A percentile compares a stretch with the other conserved stretches of the same genome.
These are phyloP conservation scores for Aspergillus nomiae DNA, from an alignment of 2,329 filamentous ascomycete genomes.

Conservation along the genomic window DNA sequence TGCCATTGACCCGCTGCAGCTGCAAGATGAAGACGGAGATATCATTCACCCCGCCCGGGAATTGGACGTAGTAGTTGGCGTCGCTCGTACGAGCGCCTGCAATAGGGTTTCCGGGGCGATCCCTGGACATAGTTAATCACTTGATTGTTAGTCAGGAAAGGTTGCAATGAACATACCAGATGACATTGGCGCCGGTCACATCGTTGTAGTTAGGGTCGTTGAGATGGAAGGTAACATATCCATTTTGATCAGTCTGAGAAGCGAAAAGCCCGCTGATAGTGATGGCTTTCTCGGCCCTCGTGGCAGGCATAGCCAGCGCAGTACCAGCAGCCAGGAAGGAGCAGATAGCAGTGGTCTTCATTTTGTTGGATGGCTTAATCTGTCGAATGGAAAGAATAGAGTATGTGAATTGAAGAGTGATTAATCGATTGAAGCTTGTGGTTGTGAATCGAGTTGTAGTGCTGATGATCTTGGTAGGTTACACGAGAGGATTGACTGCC, in stretches of 20 bases:
- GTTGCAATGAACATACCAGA: neutral
- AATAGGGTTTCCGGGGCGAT: neutral
- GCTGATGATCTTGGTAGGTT: neutral
- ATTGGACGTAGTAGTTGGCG: neutral
- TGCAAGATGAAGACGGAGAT: neutral
- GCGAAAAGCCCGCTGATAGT: neutral
- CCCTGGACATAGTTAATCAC: no score
- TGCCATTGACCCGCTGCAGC: neutral
- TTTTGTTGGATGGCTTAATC: neutral
- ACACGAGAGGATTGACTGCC: neutral
- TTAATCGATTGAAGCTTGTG: neutral
- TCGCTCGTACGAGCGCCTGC: neutral
- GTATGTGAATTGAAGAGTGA: neutral
- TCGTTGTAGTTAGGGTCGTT: neutral
- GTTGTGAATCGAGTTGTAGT: neutral
- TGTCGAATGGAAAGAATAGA: neutral
- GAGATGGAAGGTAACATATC: neutral
- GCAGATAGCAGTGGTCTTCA: neutral
- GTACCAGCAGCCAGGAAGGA: neutral
- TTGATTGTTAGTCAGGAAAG: no score
- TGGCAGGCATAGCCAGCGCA: neutral
- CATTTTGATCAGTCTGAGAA: neutral
- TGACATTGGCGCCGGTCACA: neutral
- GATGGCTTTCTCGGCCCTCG: neutral
- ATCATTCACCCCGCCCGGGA: neutral